phyloP scores from a whole-genome alignment of 306 rosid species.

The Lathyrus aphaca region DNA sequence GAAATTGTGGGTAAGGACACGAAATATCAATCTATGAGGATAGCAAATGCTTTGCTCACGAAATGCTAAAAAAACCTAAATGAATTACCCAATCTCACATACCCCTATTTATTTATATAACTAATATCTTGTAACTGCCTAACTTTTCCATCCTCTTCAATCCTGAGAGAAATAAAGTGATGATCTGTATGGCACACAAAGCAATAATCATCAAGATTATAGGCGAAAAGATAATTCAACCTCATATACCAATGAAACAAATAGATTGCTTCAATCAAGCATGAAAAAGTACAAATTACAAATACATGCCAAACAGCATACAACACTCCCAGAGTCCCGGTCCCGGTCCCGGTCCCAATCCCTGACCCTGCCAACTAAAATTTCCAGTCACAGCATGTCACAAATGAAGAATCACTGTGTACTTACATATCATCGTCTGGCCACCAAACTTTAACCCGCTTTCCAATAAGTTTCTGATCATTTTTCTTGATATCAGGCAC shows the following conservation, averaged over 20 bases:
- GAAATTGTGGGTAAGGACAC: not conserved
- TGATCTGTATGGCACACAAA: constrained; percentile 8
- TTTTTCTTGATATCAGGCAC: constrained; percentile 47
- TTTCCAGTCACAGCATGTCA: constrained; percentile 26
- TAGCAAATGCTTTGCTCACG: constrained; percentile 2
- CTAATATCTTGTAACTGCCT: not conserved
- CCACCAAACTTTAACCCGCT: constrained; percentile 85
- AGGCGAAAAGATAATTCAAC: constrained; percentile 3
- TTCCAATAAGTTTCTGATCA: constrained; percentile 63
- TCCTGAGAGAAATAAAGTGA: constrained; percentile 1
- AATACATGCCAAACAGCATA: not conserved
- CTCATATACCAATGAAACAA: constrained; percentile 7
- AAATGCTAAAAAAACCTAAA: not conserved
- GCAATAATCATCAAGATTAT: constrained; percentile 1
- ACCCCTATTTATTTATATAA: not conserved
- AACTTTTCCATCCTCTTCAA: not conserved
- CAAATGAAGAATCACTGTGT: constrained; percentile 22
- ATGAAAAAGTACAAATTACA: constrained; percentile 1
- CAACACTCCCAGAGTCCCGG: not conserved
- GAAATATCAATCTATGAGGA: not conserved
- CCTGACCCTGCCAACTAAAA: not conserved
- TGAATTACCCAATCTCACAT: not conserved
- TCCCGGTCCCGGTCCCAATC: not conserved
- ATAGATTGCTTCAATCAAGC: not conserved
- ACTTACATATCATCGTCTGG: constrained; percentile 75